Conservation (phyloP, 176 grass and related monocot genomes). For the Carex pumila region DNA sequence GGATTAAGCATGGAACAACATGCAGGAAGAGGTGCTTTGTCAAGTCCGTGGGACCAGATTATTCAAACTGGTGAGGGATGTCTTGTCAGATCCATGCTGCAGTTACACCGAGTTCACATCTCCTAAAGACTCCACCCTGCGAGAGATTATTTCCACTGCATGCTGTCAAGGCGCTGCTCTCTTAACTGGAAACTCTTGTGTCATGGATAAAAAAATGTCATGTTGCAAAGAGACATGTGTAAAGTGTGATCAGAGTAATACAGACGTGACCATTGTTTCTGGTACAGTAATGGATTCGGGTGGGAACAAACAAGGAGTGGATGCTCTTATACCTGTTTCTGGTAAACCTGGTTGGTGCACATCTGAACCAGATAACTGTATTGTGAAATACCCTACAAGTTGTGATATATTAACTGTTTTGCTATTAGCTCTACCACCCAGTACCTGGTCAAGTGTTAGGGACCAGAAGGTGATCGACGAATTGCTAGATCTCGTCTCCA, state of each 20-base stretch:
- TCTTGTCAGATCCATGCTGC: slow-evolving; percentile 27
- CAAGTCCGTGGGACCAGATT: slow-evolving; percentile 54
- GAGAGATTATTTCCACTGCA: slow-evolving; percentile 33
- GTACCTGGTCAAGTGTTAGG: slow-evolving; percentile 41
- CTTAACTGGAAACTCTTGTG: slow-evolving; percentile 33
- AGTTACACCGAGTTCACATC: slow-evolving; percentile 15
- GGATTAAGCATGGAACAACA: background rate
- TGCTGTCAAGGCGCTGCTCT: slow-evolving; percentile 71
- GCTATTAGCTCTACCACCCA: slow-evolving; percentile 55
- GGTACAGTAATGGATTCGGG: slow-evolving; percentile 25
- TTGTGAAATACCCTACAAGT: slow-evolving; percentile 40
- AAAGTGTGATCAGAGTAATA: slow-evolving; percentile 36
- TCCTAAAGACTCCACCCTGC: slow-evolving; percentile 22
- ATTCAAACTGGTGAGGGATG: slow-evolving; percentile 44
- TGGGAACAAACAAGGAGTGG: slow-evolving; percentile 38
- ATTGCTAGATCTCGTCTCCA: slow-evolving; percentile 58
- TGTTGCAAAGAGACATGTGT: slow-evolving; percentile 61
- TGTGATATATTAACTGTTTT: slow-evolving; percentile 59
- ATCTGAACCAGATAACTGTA: slow-evolving; percentile 20
- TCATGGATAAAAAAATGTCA: slow-evolving; percentile 30
- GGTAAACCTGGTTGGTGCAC: background rate
- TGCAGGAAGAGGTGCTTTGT: slow-evolving; percentile 65
- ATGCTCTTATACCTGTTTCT: slow-evolving; percentile 52
- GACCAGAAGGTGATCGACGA: slow-evolving; percentile 39
- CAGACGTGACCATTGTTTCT: slow-evolving; percentile 37